Conservation (phyloP, 176 grass and related monocot species). For the Bromus sterilis region DNA sequence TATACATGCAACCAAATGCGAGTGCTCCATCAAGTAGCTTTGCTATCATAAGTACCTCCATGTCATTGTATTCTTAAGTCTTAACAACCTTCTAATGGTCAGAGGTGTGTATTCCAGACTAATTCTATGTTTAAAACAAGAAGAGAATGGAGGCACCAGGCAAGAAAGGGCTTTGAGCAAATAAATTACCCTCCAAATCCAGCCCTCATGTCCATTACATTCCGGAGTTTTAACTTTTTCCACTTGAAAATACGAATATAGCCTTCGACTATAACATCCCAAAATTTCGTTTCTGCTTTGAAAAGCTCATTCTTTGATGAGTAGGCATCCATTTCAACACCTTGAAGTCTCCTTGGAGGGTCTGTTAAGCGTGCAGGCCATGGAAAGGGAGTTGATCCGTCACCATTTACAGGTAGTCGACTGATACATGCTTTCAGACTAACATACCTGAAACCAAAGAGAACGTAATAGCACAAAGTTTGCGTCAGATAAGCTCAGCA, state of each 20-base stretch:
- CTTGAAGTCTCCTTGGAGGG: conserved; percentile 77
- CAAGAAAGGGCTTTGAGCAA: conserved; percentile 20
- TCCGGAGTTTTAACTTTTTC: conserved; percentile 70
- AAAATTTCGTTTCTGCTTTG: conserved; percentile 72
- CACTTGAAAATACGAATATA: conserved; percentile 69
- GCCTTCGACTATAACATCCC: conserved; percentile 60
- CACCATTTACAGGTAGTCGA: conserved; percentile 54
- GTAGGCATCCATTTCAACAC: conserved; percentile 79
- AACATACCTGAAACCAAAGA: conserved; percentile 55
- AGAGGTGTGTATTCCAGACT: not conserved
- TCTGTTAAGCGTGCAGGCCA: conserved; percentile 77
- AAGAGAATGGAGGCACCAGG: not conserved
- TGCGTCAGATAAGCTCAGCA: not conserved
- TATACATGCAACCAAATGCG: not conserved
- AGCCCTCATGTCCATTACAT: conserved; percentile 98
- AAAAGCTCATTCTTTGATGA: conserved; percentile 86
- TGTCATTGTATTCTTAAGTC: not conserved
- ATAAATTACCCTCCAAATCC: conserved; percentile 81
- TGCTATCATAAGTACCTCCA: not conserved
- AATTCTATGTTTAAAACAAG: not conserved
- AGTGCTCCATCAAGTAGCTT: not conserved
- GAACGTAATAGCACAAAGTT: not conserved
- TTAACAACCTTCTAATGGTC: not conserved
- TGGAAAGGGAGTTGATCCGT: conserved; percentile 29
- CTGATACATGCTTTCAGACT: conserved; percentile 83